These are phyloP conservation scores for Phialophora chinensis DNA, from an alignment of 2,329 filamentous ascomycete genomes.

Conservation along the genomic window DNA sequence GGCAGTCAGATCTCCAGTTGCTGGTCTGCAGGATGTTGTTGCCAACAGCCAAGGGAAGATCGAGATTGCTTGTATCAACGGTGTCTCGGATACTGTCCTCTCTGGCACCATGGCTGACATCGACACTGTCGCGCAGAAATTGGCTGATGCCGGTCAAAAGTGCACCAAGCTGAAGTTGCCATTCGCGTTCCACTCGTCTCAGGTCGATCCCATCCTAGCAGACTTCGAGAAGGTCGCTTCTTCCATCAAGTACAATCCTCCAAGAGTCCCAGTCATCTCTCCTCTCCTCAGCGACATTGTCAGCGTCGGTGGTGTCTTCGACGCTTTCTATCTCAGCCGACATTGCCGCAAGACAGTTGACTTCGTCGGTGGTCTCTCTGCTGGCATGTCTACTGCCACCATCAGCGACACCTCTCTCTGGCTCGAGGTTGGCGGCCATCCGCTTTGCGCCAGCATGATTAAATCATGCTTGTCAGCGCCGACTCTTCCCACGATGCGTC, in stretches of 20 bases:
- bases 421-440: conserved; percentile 57
- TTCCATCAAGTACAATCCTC: conserved; percentile 48
- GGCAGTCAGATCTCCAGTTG: conserved; percentile 49
- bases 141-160: conserved; percentile 47
- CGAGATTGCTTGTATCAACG: conserved; percentile 51
- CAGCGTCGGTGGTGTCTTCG: conserved; percentile 46
- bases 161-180: conserved; percentile 52
- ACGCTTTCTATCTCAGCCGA: conserved; percentile 49
- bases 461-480: conserved; percentile 45
- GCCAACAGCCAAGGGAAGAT: conserved; percentile 40
- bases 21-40: conserved; percentile 43
- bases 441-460: conserved; percentile 55
- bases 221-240: conserved; percentile 48
- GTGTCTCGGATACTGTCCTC: conserved; percentile 52
- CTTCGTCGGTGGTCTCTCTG: conserved; percentile 52
- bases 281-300: conserved; percentile 53
- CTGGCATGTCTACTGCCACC: conserved; percentile 44
- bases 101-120: conserved; percentile 48
- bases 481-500: conserved; percentile 49
- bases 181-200: conserved; percentile 55
- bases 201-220: conserved; percentile 54
- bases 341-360: conserved; percentile 55
- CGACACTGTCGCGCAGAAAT: conserved; percentile 46
- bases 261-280: conserved; percentile 53
- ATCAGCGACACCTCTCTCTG: conserved; percentile 48